phyloP scores from a whole-genome alignment of 257 asterid genomes.

The Marsdenia floribunda region DNA sequence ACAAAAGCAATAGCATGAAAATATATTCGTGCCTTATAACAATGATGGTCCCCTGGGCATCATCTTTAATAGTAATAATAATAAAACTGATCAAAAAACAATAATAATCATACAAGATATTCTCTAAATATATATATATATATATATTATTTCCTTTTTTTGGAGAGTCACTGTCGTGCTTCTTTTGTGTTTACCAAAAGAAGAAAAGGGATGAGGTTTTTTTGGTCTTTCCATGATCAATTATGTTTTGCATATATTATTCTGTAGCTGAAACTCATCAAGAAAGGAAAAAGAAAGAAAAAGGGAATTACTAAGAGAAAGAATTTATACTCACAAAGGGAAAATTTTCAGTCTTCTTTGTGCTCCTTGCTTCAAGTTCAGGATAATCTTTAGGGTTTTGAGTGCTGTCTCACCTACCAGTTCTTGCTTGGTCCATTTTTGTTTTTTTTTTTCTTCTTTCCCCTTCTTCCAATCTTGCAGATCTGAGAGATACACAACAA shows the following conservation, averaged over 20 bases:
- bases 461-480: constrained; percentile 14
- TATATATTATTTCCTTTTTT: constrained; percentile 3
- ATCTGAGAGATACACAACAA: constrained; percentile 30
- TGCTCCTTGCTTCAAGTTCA: neutral
- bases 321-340: neutral
- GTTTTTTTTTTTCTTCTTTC: neutral
- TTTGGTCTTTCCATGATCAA: constrained; percentile 24
- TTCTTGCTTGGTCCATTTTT: neutral
- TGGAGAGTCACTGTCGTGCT: constrained; percentile 17
- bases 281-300: neutral
- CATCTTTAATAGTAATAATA: neutral
- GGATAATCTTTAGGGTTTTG: constrained; percentile 21
- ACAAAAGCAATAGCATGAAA: constrained; percentile 2
- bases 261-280: constrained; percentile 1
- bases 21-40: neutral
- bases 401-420: constrained; percentile 8
- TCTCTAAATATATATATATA: neutral
- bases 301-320: neutral
- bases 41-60: constrained; percentile 10
- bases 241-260: constrained; percentile 2
- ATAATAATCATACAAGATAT: neutral
- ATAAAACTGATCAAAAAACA: neutral
- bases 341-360: neutral
- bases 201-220: constrained; percentile 32
- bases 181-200: constrained; percentile 30